Evolutionary conservation across 345 rosid species (phyloP), one percentile per base, ranked within the genome.

Genomic region (Sapria himalayana): DNA sequence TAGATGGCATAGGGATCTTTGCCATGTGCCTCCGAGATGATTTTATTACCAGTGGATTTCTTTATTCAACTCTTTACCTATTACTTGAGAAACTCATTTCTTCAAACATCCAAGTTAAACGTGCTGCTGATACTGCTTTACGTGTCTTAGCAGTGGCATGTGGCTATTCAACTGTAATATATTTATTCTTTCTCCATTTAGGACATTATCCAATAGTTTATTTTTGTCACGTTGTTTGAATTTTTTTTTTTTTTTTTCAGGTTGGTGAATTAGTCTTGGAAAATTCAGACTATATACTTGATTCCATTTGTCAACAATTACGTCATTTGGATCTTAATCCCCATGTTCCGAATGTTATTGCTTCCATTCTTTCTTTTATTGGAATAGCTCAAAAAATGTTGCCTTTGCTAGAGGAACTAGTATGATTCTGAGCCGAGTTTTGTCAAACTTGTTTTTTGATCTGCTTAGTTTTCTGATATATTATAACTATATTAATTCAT

Each of bases 341-440:
- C 38, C 85, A 64, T 41, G 82, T 71, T 39, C 98, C 98, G 34
- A 71, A 63, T 70, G 98, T 86, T 47, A 85, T 86, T 52, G 91
- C 98, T 53, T 73, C 93, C 33, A 59, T 86, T 82, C 94, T 86
- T 62, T 86, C 98, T 37, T 86, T 73, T 57, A 55, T 86, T 22
- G 94, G 98, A 43, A 78, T 74, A 41, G 92, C 93, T 24, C 52
- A 63, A 46, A 74, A 79, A 48, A 69, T 82, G 29, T 41, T 86
- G 63, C 91, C 93, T 46, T 52, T 82, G 52, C 47, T 86, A 59
- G 94, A 78, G 58, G 98, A 86, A 67, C 92, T 93, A 63, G 98
- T 86, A 71, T 38, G 50, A 19, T 34, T 41, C 21, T 33, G 13
- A 46, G 24, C 25, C 33, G 19, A 16, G 23, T 16, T 36, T 40